Percentiles rank a stretch among this genome's conserved stretches.
phyloP scores from a whole-genome alignment of 2,329 filamentous ascomycete species.

The Beauveria sp. region DNA sequence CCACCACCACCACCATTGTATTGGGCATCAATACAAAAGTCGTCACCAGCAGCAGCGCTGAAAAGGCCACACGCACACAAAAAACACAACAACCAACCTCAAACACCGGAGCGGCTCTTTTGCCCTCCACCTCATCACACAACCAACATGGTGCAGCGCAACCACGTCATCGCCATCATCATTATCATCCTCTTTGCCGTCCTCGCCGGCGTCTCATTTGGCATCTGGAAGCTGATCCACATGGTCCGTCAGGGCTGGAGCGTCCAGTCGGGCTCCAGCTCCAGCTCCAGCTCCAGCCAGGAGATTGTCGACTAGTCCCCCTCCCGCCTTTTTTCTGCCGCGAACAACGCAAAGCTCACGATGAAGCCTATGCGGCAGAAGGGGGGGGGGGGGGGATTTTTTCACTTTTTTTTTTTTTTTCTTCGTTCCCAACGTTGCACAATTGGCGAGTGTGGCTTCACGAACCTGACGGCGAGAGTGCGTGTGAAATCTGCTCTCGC shows the following conservation, averaged over 20 bases:
- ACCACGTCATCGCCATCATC: conserved; percentile 62
- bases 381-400: no score
- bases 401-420: no score
- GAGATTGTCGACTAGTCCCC: conserved; percentile 17
- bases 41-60: neutral
- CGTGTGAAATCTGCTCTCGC: neutral
- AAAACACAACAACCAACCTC: neutral
- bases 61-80: neutral
- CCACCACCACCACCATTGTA: neutral
- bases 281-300: conserved; percentile 20
- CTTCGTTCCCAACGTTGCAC: no score
- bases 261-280: conserved; percentile 25
- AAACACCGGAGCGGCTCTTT: neutral
- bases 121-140: neutral
- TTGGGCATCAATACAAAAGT: conserved; percentile 10
- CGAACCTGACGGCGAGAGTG: neutral
- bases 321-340: neutral
- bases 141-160: conserved; percentile 50
- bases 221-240: conserved; percentile 55
- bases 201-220: conserved; percentile 53
- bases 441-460: no score
- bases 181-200: conserved; percentile 60
- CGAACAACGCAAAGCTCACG: neutral
- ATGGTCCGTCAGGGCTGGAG: conserved; percentile 39
- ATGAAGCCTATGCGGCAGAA: neutral